A percentile compares a stretch with the other conserved stretches of the same genome.
These are phyloP conservation scores for Trichosporon ovoides DNA, from an alignment of 1,284 basidiomycete genomes.

Conservation along the genomic window DNA sequence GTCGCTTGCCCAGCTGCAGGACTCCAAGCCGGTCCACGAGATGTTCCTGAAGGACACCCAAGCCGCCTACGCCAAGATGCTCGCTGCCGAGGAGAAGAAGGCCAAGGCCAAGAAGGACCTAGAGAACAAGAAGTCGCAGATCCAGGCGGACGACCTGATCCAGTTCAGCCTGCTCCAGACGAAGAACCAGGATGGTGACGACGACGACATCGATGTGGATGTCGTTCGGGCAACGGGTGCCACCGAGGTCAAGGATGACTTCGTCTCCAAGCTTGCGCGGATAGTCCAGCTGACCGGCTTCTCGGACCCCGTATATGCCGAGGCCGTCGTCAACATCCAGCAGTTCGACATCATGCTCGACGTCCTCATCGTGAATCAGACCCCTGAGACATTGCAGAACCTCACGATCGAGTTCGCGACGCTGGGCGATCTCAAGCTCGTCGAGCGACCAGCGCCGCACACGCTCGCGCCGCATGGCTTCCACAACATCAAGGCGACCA, in stretches of 20 bases:
- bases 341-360: slow-evolving; percentile 97
- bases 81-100: slow-evolving; percentile 84
- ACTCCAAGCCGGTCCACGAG: slow-evolving; percentile 62
- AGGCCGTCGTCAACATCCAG: slow-evolving; percentile 96
- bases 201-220: slow-evolving; percentile 75
- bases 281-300: slow-evolving; percentile 97
- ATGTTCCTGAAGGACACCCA: slow-evolving; percentile 93
- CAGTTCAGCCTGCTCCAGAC: slow-evolving; percentile 92
- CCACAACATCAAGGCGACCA: slow-evolving; percentile 98
- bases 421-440: slow-evolving; percentile 92
- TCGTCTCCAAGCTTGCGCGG: slow-evolving; percentile 89
- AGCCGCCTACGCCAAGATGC: slow-evolving; percentile 89
- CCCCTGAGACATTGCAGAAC: slow-evolving; percentile 88
- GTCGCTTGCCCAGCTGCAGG: slow-evolving; percentile 70
- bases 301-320: slow-evolving; percentile 97
- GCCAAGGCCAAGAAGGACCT: slow-evolving; percentile 82
- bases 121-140: slow-evolving; percentile 63
- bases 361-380: slow-evolving; percentile 96
- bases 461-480: slow-evolving; percentile 94
- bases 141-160: slow-evolving; percentile 91
- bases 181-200: slow-evolving; percentile 72
- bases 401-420: slow-evolving; percentile 97
- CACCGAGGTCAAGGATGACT: slow-evolving; percentile 80
- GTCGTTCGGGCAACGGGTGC: slow-evolving; percentile 84
- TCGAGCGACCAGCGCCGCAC: slow-evolving; percentile 87